Evolutionary conservation across 2,329 filamentous ascomycete species (phyloP).

Genomic region (Venturia effusa): DNA sequence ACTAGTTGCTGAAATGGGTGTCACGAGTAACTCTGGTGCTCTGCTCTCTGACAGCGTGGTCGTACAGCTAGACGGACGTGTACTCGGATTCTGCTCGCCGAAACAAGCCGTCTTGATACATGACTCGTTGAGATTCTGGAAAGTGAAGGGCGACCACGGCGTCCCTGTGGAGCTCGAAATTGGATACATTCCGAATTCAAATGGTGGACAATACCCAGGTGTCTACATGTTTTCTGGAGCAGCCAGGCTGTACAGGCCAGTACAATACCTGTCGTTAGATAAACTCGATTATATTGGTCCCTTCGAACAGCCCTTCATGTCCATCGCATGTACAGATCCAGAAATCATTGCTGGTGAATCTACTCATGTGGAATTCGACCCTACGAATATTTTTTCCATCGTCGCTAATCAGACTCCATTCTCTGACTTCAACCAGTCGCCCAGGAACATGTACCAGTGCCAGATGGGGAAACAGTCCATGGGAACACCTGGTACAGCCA

Average conservation of each 20-base stretch:
- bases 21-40: constrained; percentile 64
- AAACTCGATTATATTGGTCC: constrained; percentile 83
- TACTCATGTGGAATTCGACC: constrained; percentile 87
- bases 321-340: constrained; percentile 80
- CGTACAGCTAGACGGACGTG: constrained; percentile 79
- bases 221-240: constrained; percentile 85
- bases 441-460: constrained; percentile 98
- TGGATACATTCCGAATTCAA: constrained; percentile 78
- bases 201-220: constrained; percentile 90
- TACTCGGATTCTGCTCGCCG: constrained; percentile 83
- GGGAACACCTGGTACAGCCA: constrained; percentile 83
- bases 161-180: constrained; percentile 82
- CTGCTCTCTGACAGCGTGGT: constrained; percentile 74
- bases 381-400: constrained; percentile 95
- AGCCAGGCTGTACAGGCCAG: constrained; percentile 78
- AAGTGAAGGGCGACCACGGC: constrained; percentile 73
- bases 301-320: constrained; percentile 97
- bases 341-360: constrained; percentile 83
- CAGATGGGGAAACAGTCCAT: constrained; percentile 99
- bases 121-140: constrained; percentile 87
- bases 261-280: constrained; percentile 81
- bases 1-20: constrained; percentile 68
- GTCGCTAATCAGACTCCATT: constrained; percentile 98
- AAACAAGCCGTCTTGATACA: constrained; percentile 71
- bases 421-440: constrained; percentile 97